Evolutionary conservation across 345 rosid genomes (phyloP), one percentile per base, ranked within the genome.

Genomic region (Punica granatum): DNA sequence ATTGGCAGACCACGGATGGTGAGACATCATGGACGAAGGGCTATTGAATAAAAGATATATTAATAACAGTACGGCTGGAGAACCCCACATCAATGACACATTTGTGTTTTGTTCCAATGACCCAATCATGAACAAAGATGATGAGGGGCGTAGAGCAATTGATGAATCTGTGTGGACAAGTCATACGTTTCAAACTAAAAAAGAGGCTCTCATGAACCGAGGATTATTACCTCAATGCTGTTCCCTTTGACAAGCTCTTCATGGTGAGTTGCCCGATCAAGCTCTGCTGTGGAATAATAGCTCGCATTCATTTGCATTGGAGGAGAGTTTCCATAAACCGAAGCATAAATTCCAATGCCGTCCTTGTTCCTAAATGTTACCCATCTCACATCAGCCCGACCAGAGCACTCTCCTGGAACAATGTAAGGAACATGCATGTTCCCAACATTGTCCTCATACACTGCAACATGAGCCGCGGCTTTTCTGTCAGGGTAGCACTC

Each of bases 401-500:
- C 99, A 4, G 86, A 85, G 56, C 84, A 81, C 81, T 94, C 99
- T 66, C 86, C 92, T n/a, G 98, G 98, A 69, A 86, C 95, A 67
- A 83, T 88, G 69, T 94, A 94, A 67, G 99, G 99, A 41, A 94
- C 99, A 74, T 94, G 96, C 98, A 94, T 76, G 66, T 79, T 87
- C 15, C 75, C 80, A 60, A 89, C 92, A 1, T 44, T 82, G 58
- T 88, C 78, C 73, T 86, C 83, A 61, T 88, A 91, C 65, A 88
- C 77, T 21, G 77, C 89, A 58, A 94, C 88, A 70, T 85, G 92
- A 11, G 99, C 96, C 59, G 99, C 95, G 18, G 98, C 85, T 82
- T 94, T 91, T 74, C 99, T 83, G 78, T 94, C 99, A 3, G 98
- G 96, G 73, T 94, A 94, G 72, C 99, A 94, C 78, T 91, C 99